Percentiles rank a stretch among this genome's conserved stretches.
phyloP scores from a whole-genome alignment of 2,329 filamentous ascomycete species.

The Corynespora cassiicola region DNA sequence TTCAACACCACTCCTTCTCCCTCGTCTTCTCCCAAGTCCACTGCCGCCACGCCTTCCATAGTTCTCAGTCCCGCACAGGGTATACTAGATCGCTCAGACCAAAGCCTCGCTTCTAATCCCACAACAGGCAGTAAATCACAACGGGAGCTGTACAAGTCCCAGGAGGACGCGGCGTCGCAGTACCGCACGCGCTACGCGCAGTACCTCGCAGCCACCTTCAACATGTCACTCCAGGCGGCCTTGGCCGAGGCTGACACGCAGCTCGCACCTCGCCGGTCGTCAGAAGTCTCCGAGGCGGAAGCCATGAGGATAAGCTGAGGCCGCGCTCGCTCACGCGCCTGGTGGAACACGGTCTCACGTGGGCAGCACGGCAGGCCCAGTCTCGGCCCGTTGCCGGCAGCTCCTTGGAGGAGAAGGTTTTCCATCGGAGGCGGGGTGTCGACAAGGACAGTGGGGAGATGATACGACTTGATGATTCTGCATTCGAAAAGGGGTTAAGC shows the following conservation, averaged over 20 bases:
- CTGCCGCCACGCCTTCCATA: conserved; percentile 42
- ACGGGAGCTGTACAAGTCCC: conserved; percentile 42
- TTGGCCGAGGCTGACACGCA: conserved; percentile 44
- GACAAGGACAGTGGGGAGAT: conserved; percentile 8
- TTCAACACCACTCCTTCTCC: conserved; percentile 43
- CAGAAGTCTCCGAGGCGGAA: conserved; percentile 43
- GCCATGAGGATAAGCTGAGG: conserved; percentile 36
- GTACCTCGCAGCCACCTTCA: conserved; percentile 48
- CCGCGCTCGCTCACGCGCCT: no score
- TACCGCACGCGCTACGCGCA: conserved; percentile 47
- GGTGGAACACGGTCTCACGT: no score
- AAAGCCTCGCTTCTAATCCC: conserved; percentile 44
- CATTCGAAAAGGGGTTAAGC: conserved; percentile 15
- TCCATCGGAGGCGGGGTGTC: no score
- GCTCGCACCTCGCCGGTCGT: conserved; percentile 42
- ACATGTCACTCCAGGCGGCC: conserved; percentile 47
- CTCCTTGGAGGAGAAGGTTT: no score
- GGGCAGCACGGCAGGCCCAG: no score
- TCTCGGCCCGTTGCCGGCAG: no score
- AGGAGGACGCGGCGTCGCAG: conserved; percentile 35
- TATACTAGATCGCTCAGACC: conserved; percentile 47
- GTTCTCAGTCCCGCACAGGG: conserved; percentile 48
- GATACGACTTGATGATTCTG: conserved; percentile 27
- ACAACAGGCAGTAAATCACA: conserved; percentile 38
- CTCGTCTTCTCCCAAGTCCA: conserved; percentile 38